Evolutionary conservation across 106 monocot species (phyloP), one percentile per base, ranked within the genome.

Genomic region (Dendrobium chrysotoxum): DNA sequence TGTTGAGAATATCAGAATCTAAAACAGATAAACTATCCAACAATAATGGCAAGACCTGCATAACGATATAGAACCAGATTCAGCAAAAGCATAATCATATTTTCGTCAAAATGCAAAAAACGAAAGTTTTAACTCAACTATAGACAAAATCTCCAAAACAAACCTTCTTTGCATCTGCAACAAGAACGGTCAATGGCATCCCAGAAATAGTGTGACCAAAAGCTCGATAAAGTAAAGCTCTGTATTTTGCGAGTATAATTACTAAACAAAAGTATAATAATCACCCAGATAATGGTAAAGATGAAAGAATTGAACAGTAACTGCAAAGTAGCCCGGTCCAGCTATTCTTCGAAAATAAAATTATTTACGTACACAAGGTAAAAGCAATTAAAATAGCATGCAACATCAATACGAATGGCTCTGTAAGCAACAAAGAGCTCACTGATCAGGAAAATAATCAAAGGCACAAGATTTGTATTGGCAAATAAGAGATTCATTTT

Each of bases 141-240:
- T 17, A 39, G 71, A 70, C 44, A 2, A 11, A 30, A 80, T 76
- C 15, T 23, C 42, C 64, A 8, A 45, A 72, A 78, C 79, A 81
- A 74, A 95, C 99, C 92, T 95, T 91, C 46, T 88, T 91, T 42
- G 90, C 87, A 83, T 99, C 91, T 42, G 72, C 41, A 65, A 95
- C 45, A 58, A 99, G 80, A 70, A 89, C 93, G 81, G 85, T 74
- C 75, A 88, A 84, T 68, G 99, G 99, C 81, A 93, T 87, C 72
- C 90, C 68, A 38, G 85, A 90, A 80, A 99, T 83, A 77, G 95
- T 67, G 82, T 95, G 89, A 53, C 90, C 95, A 82, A 99, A 87
- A 88, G 95, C 95, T 81, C 80, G 88, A 85, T 88, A 95, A 3
- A 99, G 77, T 57, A 54, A 68, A 71, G 67, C 70, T 84, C 99